phyloP scores from a whole-genome alignment of 352 stramenopile genomes.

The Globisporangium emineosum region DNA sequence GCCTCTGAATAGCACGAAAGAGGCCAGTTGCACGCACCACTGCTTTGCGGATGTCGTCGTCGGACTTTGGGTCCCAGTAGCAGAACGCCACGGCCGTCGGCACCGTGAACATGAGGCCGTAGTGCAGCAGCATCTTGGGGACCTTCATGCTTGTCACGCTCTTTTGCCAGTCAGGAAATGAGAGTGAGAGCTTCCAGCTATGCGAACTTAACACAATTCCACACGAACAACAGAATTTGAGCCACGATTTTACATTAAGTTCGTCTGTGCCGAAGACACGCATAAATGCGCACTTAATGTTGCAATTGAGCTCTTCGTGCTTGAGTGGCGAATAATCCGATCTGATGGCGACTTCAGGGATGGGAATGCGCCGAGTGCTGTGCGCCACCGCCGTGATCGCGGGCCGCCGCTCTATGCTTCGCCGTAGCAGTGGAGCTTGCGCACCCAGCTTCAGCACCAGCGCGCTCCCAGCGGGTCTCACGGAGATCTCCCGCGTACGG shows the following conservation, averaged over 20 bases:
- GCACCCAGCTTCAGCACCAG: constrained; percentile 1
- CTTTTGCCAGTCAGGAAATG: not conserved
- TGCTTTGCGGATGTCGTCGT: constrained; percentile 75
- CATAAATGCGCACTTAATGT: not conserved
- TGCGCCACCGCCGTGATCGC: not conserved
- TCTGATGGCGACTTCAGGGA: constrained; percentile 6
- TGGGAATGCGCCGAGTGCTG: constrained; percentile 7
- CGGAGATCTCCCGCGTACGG: constrained; percentile 53
- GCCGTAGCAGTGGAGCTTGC: not conserved
- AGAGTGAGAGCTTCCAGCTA: not conserved
- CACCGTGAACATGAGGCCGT: constrained; percentile 66
- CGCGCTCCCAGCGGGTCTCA: constrained; percentile 44
- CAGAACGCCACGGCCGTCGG: constrained; percentile 60
- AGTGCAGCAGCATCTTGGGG: constrained; percentile 82
- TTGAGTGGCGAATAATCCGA: constrained; percentile 6
- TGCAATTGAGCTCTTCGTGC: not conserved
- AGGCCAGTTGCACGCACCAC: constrained; percentile 43
- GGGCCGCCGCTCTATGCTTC: not conserved
- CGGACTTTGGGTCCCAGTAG: constrained; percentile 67
- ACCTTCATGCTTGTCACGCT: constrained; percentile 53
- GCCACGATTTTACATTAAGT: not conserved
- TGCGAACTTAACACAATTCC: not conserved
- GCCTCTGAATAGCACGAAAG: not conserved
- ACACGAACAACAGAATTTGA: not conserved
- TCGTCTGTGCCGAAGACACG: not conserved